phyloP scores from a whole-genome alignment of 192 early-diverging fungal species.

The Pilaira anomala region DNA sequence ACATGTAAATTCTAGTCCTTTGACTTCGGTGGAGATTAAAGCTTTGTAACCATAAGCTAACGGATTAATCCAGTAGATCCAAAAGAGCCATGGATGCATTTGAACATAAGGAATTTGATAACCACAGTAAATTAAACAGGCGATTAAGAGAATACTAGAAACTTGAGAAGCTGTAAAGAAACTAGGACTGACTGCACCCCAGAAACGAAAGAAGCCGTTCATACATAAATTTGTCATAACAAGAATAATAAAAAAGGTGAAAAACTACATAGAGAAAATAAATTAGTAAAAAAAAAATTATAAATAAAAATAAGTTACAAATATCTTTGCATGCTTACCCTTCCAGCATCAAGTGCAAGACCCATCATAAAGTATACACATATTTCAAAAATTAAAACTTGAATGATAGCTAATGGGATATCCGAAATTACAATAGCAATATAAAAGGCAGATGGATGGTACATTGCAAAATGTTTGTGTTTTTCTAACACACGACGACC shows the following conservation, averaged over 20 bases:
- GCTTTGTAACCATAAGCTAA: conserved; percentile 67
- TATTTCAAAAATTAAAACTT: conserved; percentile 54
- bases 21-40: conserved; percentile 70
- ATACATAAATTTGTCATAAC: conserved; percentile 57
- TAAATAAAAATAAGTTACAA: background rate
- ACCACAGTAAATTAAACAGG: conserved; percentile 57
- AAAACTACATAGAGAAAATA: conserved; percentile 47
- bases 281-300: background rate
- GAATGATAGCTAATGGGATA: conserved; percentile 49
- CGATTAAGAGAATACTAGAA: conserved; percentile 54
- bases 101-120: conserved; percentile 58
- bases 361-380: conserved; percentile 68
- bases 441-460: conserved; percentile 64
- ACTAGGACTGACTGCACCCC: conserved; percentile 48
- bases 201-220: conserved; percentile 57
- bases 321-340: conserved; percentile 19
- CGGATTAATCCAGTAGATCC: conserved; percentile 68
- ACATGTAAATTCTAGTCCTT: conserved; percentile 24
- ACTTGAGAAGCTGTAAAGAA: conserved; percentile 54
- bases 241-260: conserved; percentile 60
- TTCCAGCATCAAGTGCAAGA: conserved; percentile 51
- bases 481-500: conserved; percentile 68
- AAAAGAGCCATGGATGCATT: conserved; percentile 62
- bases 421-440: conserved; percentile 59
- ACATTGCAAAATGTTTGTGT: conserved; percentile 66